Evolutionary conservation across 495 filamentous ascomycete genomes (phyloP).

Genomic region (Cladorrhinum samala): DNA sequence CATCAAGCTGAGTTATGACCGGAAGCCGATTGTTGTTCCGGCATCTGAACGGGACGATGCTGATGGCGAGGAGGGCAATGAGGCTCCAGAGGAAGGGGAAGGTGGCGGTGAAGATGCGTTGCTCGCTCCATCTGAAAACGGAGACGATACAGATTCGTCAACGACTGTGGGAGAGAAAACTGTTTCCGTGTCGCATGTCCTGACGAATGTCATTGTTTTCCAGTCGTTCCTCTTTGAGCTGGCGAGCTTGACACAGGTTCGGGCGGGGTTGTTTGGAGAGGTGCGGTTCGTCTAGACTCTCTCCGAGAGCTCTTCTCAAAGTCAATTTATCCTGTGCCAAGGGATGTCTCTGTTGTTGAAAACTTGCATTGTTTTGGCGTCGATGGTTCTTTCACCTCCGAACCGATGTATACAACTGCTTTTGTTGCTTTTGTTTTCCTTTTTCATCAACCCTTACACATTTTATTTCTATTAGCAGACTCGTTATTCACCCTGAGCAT

Average conservation of each 20-base stretch:
- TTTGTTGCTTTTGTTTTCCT: not conserved
- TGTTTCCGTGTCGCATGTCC: conserved; percentile 74
- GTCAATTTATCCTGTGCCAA: no score
- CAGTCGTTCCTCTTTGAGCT: conserved; percentile 88
- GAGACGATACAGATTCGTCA: conserved; percentile 26
- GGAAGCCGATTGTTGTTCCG: conserved; percentile 21
- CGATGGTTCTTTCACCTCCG: not conserved
- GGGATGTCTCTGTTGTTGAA: no score
- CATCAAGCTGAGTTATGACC: conserved; percentile 34
- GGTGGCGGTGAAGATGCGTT: conserved; percentile 23
- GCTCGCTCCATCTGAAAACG: conserved; percentile 34
- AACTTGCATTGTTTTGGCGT: not conserved
- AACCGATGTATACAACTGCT: not conserved
- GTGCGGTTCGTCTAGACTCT: conserved; percentile 54
- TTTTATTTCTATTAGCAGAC: no score
- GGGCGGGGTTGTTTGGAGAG: conserved; percentile 82
- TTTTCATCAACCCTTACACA: not conserved
- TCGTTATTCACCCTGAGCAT: no score
- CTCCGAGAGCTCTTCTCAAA: no score
- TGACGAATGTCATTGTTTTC: conserved; percentile 71
- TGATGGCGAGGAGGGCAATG: conserved; percentile 8
- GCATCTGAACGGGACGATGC: conserved; percentile 19
- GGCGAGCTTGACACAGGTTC: conserved; percentile 76
- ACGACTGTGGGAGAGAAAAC: conserved; percentile 34
- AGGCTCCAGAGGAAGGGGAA: conserved; percentile 17